Evolutionary conservation across 2,329 filamentous ascomycete species (phyloP), one percentile per base, ranked within the genome.

Genomic region (Helicocarpus griseus): DNA sequence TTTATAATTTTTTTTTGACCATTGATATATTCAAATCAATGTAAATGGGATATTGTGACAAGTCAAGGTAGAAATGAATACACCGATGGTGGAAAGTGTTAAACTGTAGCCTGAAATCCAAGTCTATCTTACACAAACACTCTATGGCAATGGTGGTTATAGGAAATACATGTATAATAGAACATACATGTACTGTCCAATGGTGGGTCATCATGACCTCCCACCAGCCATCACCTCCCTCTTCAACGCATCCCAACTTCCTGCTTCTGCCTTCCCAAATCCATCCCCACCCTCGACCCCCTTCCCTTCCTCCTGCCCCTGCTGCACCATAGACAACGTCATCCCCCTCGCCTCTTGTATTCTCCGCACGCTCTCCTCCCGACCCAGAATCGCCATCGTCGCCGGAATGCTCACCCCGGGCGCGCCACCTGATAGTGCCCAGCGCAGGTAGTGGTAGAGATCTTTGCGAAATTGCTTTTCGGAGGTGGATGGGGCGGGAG

Each of bases 361-460:
- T 46, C 77, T 67, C 45, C 63, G 60, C 19, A 77, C 56, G 8
- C 72, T 73, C 59, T 80, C 77, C 2, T 73, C 66, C 44, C 72
- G 72, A 0, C 81, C 80, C 21, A 84, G 61, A 19, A 81, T 71
- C 11, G 62, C 68, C 77, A 84, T 77, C 2, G 73, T 74, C 36
- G 74, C 69, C 1, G 73, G 73, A 8, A 79, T 73, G 14, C 73
- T 69, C 1, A 80, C 79, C 0, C 81, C 81, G 8, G 73, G 70
- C 19, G 67, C 67, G 2, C 77, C 77, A 38, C 71, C 77, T 2
- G 73, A 70, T 22, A 84, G 56, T 1, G 77, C 78, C 72, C 78
- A 77, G 48, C 81, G 73, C 49, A 84, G 65, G 58, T 78, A 81
- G 51, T 73, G 66, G 64, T 81, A 77, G 4, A 81, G 57, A 48